Conservation (phyloP, 495 filamentous ascomycete species). For the Cercophora sp. region DNA sequence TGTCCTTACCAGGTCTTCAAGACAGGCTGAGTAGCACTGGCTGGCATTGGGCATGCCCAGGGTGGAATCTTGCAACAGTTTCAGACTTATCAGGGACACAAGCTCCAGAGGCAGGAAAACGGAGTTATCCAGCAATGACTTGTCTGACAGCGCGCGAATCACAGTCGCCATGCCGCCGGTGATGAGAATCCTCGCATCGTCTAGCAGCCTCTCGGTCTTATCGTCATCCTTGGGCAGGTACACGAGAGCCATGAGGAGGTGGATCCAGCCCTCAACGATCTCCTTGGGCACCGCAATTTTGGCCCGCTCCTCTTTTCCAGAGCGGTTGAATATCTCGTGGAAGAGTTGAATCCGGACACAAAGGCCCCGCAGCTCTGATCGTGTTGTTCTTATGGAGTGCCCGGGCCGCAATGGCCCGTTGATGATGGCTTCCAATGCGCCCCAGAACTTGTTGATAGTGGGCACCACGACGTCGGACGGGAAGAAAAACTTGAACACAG, state of each 20-base stretch:
- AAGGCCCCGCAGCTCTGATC: constrained; percentile 19
- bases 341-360: constrained; percentile 21
- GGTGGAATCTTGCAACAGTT: constrained; percentile 3
- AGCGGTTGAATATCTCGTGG: constrained; percentile 22
- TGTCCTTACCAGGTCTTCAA: neutral
- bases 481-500: constrained; percentile 35
- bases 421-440: constrained; percentile 25
- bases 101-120: constrained; percentile 3
- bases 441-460: constrained; percentile 34
- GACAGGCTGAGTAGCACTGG: neutral
- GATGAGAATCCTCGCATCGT: neutral
- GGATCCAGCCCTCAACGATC: constrained; percentile 29
- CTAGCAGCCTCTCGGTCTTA: neutral
- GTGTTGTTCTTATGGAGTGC: neutral
- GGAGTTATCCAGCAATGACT: constrained; percentile 1
- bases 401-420: neutral
- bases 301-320: constrained; percentile 7
- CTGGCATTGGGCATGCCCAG: neutral
- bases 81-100: neutral
- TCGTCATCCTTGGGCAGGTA: constrained; percentile 9
- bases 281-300: constrained; percentile 26
- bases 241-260: constrained; percentile 28
- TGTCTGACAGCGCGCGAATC: neutral
- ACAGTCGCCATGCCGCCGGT: neutral
- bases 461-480: constrained; percentile 18